Evolutionary conservation across 1,139 yeast genomes (phyloP), one percentile per base, ranked within the genome.

Genomic region (Candida albicans): DNA sequence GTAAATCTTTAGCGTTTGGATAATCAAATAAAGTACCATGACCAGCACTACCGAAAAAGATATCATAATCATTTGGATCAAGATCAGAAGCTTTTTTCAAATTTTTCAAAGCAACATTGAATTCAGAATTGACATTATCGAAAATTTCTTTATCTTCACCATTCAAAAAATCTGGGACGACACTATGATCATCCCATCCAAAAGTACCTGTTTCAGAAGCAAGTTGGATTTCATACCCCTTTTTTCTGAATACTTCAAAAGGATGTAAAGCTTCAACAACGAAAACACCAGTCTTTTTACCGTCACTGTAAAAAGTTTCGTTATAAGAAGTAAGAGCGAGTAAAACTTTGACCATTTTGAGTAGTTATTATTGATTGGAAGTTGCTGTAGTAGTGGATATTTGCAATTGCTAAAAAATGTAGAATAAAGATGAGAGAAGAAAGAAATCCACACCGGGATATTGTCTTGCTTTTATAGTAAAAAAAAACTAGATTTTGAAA

Each of bases 31-130:
- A 55, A n/a, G 84, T 67, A 22, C 77, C 87, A 54, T 82, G 88
- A 30, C 87, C 87, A 42, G 81, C 88, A 42, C 84, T 77, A 40
- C 82, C 84, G 54, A 68, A 82, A 58, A 81, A 71, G 45, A 79
- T 67, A 37, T 67, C 68, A 59, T 70, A 82, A 36, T 80, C 80
- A n/a, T 60, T 57, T 7, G 81, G 62, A 44, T 72, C 58, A 37
- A 78, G 57, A 25, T 75, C 79, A 14, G 67, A 54, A 10, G 81
- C 70, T 50, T 69, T 68, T 59, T 72, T 72, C 51, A 72, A 56
- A 9, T 60, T 51, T 37, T 60, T 57, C 44, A 73, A 44, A 22
- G 64, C 66, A 27, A 58, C 48, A 52, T 64, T 65, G 59, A 73
- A 72, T 4, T 63, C 71, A 6, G 77, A 66, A 33, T 63, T 50